Evolutionary conservation across 2,329 filamentous ascomycete genomes (phyloP).

Genomic region (Davidsoniella australis): DNA sequence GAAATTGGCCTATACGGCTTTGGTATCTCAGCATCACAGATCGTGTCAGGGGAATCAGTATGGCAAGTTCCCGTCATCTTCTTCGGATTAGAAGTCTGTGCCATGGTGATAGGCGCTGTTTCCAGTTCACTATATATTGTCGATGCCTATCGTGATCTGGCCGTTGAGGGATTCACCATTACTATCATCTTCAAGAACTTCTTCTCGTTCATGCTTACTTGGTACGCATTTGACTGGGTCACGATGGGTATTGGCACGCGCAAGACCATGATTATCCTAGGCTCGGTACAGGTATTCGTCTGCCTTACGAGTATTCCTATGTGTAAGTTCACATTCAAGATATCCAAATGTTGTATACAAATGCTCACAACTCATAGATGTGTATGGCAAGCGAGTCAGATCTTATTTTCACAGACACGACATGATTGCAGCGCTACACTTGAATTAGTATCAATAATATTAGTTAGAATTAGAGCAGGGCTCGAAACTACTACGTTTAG

Average conservation of each 20-base stretch:
- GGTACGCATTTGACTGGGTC: slow-evolving; percentile 72
- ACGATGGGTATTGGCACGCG: slow-evolving; percentile 40
- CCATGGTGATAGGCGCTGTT: slow-evolving; percentile 85
- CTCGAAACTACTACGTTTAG: too few species aligned
- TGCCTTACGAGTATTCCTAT: slow-evolving; percentile 60
- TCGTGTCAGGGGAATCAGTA: slow-evolving; percentile 37
- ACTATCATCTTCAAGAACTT: slow-evolving; percentile 90
- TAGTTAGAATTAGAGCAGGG: neutral
- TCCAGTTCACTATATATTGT: slow-evolving; percentile 77
- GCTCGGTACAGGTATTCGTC: slow-evolving; percentile 59
- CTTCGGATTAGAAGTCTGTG: slow-evolving; percentile 67
- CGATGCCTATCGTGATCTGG: slow-evolving; percentile 79
- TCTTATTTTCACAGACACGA: slow-evolving; percentile 63
- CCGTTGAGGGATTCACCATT: slow-evolving; percentile 78
- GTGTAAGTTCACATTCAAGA: slow-evolving; percentile 42
- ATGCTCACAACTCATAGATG: slow-evolving; percentile 30
- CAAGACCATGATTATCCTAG: slow-evolving; percentile 49
- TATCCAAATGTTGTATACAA: slow-evolving; percentile 6
- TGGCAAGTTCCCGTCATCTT: slow-evolving; percentile 66
- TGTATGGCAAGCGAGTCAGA: slow-evolving; percentile 63
- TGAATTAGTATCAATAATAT: neutral
- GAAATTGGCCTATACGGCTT: slow-evolving; percentile 72
- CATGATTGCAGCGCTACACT: slow-evolving; percentile 28
- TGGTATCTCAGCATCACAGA: slow-evolving; percentile 51
- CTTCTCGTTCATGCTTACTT: slow-evolving; percentile 75